Conservation (phyloP, 768 basidiomycete genomes). For the Clitopilus passeckerianus region DNA sequence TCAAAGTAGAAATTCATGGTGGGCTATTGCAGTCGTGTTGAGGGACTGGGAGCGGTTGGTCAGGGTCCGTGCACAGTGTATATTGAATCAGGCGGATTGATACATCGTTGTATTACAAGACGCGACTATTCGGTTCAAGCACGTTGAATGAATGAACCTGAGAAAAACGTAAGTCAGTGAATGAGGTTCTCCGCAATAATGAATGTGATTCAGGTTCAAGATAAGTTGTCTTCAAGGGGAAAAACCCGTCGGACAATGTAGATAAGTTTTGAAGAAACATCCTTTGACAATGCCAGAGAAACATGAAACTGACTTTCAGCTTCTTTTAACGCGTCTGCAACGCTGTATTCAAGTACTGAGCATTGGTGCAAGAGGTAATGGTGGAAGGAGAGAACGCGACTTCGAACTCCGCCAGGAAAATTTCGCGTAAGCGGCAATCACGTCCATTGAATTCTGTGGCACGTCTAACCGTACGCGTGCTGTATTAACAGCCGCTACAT, state of each 20-base stretch:
- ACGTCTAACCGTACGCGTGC: slow-evolving; percentile 8
- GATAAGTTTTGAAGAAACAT: slow-evolving; percentile 64
- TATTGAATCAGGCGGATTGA: slow-evolving; percentile 12
- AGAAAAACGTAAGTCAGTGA: not conserved
- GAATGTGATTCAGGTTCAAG: not conserved
- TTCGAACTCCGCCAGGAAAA: slow-evolving; percentile 31
- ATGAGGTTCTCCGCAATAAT: not conserved
- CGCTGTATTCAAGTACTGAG: not conserved
- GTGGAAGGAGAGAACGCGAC: not conserved
- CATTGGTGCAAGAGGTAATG: slow-evolving; percentile 3
- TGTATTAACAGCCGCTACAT: not conserved
- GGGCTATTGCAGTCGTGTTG: not conserved
- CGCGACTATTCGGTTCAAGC: not conserved
- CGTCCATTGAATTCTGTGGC: not conserved
- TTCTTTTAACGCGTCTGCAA: not conserved
- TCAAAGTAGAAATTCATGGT: slow-evolving; percentile 96
- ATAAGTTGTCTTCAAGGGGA: slow-evolving; percentile 42
- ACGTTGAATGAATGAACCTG: not conserved
- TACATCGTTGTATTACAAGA: not conserved
- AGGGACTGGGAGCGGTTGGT: not conserved
- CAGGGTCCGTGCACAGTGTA: slow-evolving; percentile 7
- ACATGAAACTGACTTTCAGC: slow-evolving; percentile 1
- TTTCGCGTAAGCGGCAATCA: slow-evolving; percentile 7
- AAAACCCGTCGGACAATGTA: slow-evolving; percentile 83
- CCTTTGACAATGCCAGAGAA: slow-evolving; percentile 26